phyloP scores from a whole-genome alignment of 208 protist genomes.

The Leishmania tropica region DNA sequence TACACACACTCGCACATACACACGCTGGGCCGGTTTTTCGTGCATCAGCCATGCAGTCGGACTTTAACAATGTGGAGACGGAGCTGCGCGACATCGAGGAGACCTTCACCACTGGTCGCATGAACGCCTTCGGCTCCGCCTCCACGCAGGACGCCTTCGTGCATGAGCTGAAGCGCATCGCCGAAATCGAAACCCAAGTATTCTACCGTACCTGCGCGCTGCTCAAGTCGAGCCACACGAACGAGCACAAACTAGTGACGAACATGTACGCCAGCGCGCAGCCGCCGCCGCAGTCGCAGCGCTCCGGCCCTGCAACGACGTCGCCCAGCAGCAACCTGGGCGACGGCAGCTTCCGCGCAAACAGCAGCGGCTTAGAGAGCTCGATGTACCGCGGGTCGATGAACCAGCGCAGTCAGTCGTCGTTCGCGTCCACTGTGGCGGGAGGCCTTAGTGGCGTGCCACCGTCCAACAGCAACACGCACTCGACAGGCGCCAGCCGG shows the following conservation, averaged over 20 bases:
- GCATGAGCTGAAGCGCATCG: constrained; percentile 75
- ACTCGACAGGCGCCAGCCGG: constrained; percentile 10
- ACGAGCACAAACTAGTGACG: constrained; percentile 63
- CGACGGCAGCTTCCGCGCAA: constrained; percentile 32
- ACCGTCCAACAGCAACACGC: background rate
- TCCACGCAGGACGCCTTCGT: constrained; percentile 73
- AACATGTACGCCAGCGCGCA: constrained; percentile 73
- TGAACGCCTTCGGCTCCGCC: constrained; percentile 84
- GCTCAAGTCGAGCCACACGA: constrained; percentile 61
- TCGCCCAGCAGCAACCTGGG: constrained; percentile 13
- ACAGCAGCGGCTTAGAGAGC: constrained; percentile 32
- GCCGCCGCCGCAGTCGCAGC: constrained; percentile 34
- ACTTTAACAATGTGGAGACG: constrained; percentile 75
- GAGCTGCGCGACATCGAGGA: constrained; percentile 85
- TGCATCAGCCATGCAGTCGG: constrained; percentile 49
- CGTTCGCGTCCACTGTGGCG: constrained; percentile 6
- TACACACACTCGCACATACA: background rate
- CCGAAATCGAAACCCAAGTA: constrained; percentile 84
- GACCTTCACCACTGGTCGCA: constrained; percentile 80
- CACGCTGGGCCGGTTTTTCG: background rate
- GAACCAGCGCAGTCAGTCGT: background rate
- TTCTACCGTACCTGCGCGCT: constrained; percentile 84
- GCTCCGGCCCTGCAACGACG: constrained; percentile 13
- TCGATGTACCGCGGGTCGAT: constrained; percentile 14
- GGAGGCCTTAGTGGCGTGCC: constrained; percentile 3